Percentiles rank a stretch among this genome's conserved stretches.
These are phyloP conservation scores for Conoideocrella luteorostrata DNA, from an alignment of 2,329 filamentous ascomycete genomes.

Conservation along the genomic window DNA sequence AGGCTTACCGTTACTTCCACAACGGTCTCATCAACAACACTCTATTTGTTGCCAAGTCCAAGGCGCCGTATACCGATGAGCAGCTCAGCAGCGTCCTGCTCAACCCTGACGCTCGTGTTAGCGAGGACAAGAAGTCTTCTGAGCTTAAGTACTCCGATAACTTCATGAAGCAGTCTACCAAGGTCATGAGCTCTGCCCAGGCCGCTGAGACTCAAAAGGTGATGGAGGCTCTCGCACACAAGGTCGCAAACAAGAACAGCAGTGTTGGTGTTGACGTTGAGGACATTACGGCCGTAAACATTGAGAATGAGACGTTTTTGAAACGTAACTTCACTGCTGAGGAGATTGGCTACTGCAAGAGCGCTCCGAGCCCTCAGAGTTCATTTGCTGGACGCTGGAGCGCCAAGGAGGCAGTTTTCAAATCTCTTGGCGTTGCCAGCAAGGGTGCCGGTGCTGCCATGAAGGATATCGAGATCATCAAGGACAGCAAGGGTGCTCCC, in stretches of 20 bases:
- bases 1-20: constrained; percentile 97
- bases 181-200: constrained; percentile 42
- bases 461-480: constrained; percentile 89
- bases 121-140: constrained; percentile 77
- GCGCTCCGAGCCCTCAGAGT: constrained; percentile 72
- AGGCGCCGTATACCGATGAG: constrained; percentile 82
- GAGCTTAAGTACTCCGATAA: constrained; percentile 67
- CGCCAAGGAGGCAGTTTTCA: constrained; percentile 98
- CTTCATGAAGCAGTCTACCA: constrained; percentile 60
- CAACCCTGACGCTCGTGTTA: constrained; percentile 85
- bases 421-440: constrained; percentile 81
- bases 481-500: constrained; percentile 75
- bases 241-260: constrained; percentile 50
- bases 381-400: constrained; percentile 95
- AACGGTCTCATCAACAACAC: constrained; percentile 97
- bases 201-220: constrained; percentile 63
- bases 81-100: constrained; percentile 85
- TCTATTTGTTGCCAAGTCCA: constrained; percentile 91
- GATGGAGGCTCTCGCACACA: constrained; percentile 69
- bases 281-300: constrained; percentile 78
- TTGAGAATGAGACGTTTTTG: constrained; percentile 89
- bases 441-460: constrained; percentile 83
- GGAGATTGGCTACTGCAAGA: constrained; percentile 82
- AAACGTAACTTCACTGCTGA: constrained; percentile 85
- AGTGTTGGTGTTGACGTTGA: constrained; percentile 94